These are phyloP conservation scores for Quercus parvula DNA, from an alignment of 306 rosid genomes.

Conservation along the genomic window DNA sequence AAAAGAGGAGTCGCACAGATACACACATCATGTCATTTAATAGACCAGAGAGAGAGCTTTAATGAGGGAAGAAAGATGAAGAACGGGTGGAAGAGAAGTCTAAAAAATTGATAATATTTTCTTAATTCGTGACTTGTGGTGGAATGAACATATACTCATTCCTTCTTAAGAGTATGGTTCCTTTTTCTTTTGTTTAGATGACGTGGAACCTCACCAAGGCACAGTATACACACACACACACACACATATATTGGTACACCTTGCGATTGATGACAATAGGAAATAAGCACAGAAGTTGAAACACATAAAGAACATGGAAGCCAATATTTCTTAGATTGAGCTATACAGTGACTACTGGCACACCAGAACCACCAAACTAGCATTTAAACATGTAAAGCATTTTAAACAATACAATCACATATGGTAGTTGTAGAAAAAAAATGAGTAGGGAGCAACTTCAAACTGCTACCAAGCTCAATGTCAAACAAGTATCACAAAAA, in stretches of 20 bases:
- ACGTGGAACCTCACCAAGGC: no score
- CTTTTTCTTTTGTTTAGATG: not conserved
- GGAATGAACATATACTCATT: not conserved
- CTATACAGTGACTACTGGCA: not conserved
- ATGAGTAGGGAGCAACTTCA: slow-evolving; percentile 1
- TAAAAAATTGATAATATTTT: not conserved
- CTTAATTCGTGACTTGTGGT: not conserved
- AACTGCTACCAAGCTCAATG: not conserved
- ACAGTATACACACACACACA: no score
- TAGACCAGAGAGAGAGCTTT: not conserved
- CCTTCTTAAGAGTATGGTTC: not conserved
- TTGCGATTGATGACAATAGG: not conserved
- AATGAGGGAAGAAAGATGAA: not conserved
- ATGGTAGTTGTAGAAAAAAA: not conserved
- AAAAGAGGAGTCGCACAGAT: no score
- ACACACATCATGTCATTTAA: no score
- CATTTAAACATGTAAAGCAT: not conserved
- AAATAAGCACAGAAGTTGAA: not conserved
- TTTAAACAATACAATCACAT: not conserved
- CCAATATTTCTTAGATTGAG: not conserved
- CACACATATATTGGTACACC: not conserved
- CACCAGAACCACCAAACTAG: not conserved
- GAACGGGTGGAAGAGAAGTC: not conserved
- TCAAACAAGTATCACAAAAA: slow-evolving; percentile 1
- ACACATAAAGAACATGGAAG: not conserved